Conservation (phyloP, 164 flowering plant genomes). For the Paratinospora sagittata region DNA sequence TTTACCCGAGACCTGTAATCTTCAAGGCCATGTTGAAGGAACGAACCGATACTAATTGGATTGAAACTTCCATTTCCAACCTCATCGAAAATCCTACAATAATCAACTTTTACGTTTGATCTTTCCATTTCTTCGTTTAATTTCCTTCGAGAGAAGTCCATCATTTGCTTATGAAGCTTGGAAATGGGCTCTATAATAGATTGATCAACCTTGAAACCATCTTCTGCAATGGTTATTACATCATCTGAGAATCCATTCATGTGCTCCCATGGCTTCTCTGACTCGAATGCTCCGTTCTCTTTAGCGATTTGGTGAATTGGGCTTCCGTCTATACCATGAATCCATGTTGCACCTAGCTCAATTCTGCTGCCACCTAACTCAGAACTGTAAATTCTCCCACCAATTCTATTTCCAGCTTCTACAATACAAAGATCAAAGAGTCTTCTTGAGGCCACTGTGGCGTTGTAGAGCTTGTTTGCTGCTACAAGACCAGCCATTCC, state of each 20-base stretch:
- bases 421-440: constrained; percentile 60
- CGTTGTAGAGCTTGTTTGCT: constrained; percentile 67
- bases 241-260: constrained; percentile 58
- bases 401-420: constrained; percentile 82
- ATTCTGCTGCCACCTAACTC: constrained; percentile 68
- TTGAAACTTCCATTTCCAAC: constrained; percentile 13
- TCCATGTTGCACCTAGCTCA: constrained; percentile 97
- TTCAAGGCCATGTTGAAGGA: background rate
- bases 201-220: constrained; percentile 12
- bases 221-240: constrained; percentile 33
- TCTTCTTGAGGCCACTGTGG: constrained; percentile 27
- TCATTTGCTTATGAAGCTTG: background rate
- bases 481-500: constrained; percentile 96
- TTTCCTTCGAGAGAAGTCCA: background rate
- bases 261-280: constrained; percentile 81
- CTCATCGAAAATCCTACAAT: constrained; percentile 22
- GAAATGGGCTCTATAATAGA: background rate
- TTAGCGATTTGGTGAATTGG: constrained; percentile 70
- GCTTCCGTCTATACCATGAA: constrained; percentile 90
- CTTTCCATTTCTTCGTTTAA: background rate
- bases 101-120: constrained; percentile 1
- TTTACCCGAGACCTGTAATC: constrained; percentile 15
- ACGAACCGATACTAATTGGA: background rate
- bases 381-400: constrained; percentile 75
- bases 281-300: constrained; percentile 43